phyloP scores from a whole-genome alignment of 768 basidiomycete species.

The Fomitopsis serialis region DNA sequence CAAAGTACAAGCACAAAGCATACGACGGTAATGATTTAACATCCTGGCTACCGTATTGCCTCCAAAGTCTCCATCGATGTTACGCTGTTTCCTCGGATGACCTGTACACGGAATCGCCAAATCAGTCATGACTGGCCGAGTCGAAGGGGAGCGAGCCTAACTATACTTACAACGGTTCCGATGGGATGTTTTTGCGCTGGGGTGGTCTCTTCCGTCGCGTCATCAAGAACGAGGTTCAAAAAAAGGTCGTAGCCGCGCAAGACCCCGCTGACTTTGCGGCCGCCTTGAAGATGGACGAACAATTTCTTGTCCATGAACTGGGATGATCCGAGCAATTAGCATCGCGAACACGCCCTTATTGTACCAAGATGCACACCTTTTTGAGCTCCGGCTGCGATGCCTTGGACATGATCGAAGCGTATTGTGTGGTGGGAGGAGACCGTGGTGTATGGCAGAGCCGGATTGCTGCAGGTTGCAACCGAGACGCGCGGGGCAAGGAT shows the following conservation, averaged over 20 bases:
- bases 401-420: slow-evolving; percentile 58
- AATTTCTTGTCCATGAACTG: slow-evolving; percentile 99
- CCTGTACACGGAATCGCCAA: slow-evolving; percentile 40
- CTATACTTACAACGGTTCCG: slow-evolving; percentile 78
- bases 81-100: slow-evolving; percentile 95
- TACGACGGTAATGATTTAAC: slow-evolving; percentile 12
- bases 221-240: slow-evolving; percentile 95
- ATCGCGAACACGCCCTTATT: background rate
- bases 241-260: slow-evolving; percentile 98
- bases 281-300: slow-evolving; percentile 90
- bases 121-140: background rate
- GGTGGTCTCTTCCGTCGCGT: slow-evolving; percentile 86
- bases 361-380: slow-evolving; percentile 59
- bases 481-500: background rate
- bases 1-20: slow-evolving; percentile 3
- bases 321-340: slow-evolving; percentile 2
- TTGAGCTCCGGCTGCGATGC: slow-evolving; percentile 96
- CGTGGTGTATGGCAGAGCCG: background rate
- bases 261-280: slow-evolving; percentile 92
- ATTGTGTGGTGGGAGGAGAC: background rate
- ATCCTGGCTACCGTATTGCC: slow-evolving; percentile 37
- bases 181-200: slow-evolving; percentile 87
- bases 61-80: slow-evolving; percentile 92
- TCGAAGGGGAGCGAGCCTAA: no score
- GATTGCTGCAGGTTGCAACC: background rate